phyloP scores from a whole-genome alignment of 495 filamentous ascomycete species.

The Penicillium chermesinum region DNA sequence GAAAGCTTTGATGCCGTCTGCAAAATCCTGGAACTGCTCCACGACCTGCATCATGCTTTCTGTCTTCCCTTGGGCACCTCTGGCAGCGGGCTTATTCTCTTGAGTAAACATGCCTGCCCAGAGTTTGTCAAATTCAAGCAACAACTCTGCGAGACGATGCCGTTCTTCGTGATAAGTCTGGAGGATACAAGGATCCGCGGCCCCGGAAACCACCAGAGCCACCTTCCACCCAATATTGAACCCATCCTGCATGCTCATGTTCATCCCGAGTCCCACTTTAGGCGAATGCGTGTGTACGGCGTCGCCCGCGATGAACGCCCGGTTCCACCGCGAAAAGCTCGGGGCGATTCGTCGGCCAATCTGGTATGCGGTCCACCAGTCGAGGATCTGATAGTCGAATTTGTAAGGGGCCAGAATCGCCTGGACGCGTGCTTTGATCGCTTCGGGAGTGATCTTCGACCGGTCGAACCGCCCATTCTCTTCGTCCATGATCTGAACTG shows the following conservation, averaged over 20 bases:
- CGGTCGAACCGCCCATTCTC: slow-evolving; percentile 33
- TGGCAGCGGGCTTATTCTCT: not conserved
- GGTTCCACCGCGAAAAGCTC: slow-evolving; percentile 58
- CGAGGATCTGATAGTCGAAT: slow-evolving; percentile 54
- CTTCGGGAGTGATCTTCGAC: slow-evolving; percentile 53
- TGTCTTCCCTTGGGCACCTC: slow-evolving; percentile 7
- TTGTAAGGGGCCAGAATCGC: slow-evolving; percentile 57
- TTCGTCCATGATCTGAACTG: slow-evolving; percentile 43
- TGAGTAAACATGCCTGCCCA: slow-evolving; percentile 23
- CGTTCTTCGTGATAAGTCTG: slow-evolving; percentile 69
- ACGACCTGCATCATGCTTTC: slow-evolving; percentile 26
- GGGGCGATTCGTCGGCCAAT: slow-evolving; percentile 70
- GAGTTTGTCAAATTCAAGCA: slow-evolving; percentile 62
- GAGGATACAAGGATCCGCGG: slow-evolving; percentile 52
- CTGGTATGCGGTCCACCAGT: slow-evolving; percentile 54
- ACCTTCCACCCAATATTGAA: slow-evolving; percentile 82
- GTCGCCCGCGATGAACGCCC: slow-evolving; percentile 76
- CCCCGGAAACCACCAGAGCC: slow-evolving; percentile 57
- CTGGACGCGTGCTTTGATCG: slow-evolving; percentile 55
- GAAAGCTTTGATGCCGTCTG: slow-evolving; percentile 33
- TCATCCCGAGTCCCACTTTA: slow-evolving; percentile 85
- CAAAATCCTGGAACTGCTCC: slow-evolving; percentile 25
- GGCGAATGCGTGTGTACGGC: slow-evolving; percentile 80
- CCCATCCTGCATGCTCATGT: slow-evolving; percentile 74
- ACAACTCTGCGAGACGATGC: slow-evolving; percentile 60